Percentiles rank a stretch among this genome's conserved stretches.
Evolutionary conservation across 805 yeast genomes (phyloP).

Genomic region (Starmera pachycereana): DNA sequence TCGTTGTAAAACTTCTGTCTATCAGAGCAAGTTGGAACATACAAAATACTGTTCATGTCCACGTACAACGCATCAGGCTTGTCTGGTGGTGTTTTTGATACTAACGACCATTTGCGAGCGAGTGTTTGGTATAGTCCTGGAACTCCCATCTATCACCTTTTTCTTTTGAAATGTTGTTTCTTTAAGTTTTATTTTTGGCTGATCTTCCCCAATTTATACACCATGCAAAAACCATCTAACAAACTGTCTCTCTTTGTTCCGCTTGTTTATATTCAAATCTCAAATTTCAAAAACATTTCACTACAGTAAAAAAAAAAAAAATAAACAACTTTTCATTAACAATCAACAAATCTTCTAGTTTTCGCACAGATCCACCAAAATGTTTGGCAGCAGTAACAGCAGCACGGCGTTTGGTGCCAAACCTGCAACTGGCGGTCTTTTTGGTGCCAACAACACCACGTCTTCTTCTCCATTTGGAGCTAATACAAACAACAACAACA

Average conservation of each 20-base stretch:
- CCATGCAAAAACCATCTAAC: too few relatives aligned
- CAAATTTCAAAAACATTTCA: too few relatives aligned
- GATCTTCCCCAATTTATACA: too few relatives aligned
- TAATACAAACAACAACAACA: conserved; percentile 2
- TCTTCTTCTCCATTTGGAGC: conserved; percentile 9
- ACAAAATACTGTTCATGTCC: conserved; percentile 91
- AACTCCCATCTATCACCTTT: conserved; percentile 3
- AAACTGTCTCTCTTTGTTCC: too few relatives aligned
- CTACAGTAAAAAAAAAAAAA: too few relatives aligned
- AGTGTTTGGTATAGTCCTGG: neutral
- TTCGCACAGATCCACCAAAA: conserved; percentile 1
- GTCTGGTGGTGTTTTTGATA: neutral
- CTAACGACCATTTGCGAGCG: neutral
- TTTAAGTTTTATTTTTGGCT: neutral
- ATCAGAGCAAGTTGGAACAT: conserved; percentile 41
- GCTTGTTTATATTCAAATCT: too few relatives aligned
- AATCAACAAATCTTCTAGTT: too few relatives aligned
- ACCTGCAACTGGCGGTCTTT: conserved; percentile 1
- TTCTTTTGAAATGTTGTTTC: neutral
- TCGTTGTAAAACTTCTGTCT: conserved; percentile 78
- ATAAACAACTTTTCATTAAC: too few relatives aligned
- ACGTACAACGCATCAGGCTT: conserved; percentile 75
- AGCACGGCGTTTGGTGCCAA: conserved; percentile 2
- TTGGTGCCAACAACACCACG: conserved; percentile 4
- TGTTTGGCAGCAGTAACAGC: conserved; percentile 10